Base-by-base conservation (phyloP, 768 basidiomycete species). In the Amanita subjunquillea region DNA sequence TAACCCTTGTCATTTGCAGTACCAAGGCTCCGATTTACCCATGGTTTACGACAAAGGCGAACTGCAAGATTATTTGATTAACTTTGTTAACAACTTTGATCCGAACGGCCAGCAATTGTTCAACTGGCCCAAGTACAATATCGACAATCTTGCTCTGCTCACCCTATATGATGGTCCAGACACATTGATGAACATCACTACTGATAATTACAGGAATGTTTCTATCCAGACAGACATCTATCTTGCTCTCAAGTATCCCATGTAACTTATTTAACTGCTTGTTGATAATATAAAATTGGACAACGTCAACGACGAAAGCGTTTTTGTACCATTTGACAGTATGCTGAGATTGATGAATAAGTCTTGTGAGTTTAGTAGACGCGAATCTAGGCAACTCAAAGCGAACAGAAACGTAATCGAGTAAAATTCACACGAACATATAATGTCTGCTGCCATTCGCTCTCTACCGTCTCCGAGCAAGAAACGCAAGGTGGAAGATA, bases 381-480 rank as follows among this genome's bases (percentile, higher is more conserved):
- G 17, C 17, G 17, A 17, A 17, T 17, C 17, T 17, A 17, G 17
- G 17, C 17, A 17, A 17, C 17, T 17, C 17, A 17, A 17, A 17
- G 17, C 17, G 17, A 17, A 17, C 17, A 17, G 17, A 17, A 17
- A 17, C 17, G 17, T 17, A 17, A 17, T 17, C 17, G 17, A 17
- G 17, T 29, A 29, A 25, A 37, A 44, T 53, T 53, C 51, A 13
- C 51, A 53, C 51, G 43, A 12, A 8, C 42, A n/a, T 20, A 8
- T n/a, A 22, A 63, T 65, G 63, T 54, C 64, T 56, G 58, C 52
- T 60, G 62, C 69, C 47, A 52, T 64, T 37, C 70, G 68, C 54
- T 79, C 78, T 23, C 66, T 81, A 4, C 80, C 77, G 9, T 77
- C 78, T 41, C 69, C 73, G 13, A 63, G 67, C 39, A 82, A 82